Conservation (phyloP, 75 land plant species). For the Pinus albicaulis region DNA sequence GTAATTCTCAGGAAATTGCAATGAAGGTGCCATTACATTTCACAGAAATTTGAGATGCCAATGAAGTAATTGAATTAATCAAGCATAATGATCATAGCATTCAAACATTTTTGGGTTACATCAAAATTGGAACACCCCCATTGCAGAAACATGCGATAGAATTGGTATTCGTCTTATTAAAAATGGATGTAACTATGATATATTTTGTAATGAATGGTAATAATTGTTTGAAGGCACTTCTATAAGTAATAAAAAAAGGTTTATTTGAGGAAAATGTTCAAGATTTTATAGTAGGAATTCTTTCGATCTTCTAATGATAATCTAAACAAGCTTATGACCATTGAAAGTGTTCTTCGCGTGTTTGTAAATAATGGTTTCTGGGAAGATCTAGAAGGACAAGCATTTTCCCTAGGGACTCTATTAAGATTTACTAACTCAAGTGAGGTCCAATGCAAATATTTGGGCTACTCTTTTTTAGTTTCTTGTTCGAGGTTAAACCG, state of each 20-base stretch:
- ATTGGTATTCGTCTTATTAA: neutral
- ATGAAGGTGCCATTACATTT: conserved; percentile 2
- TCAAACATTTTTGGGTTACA: neutral
- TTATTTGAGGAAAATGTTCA: conserved; percentile 3
- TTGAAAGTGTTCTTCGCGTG: conserved; percentile 3
- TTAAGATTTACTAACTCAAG: conserved; percentile 13
- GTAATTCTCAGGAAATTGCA: neutral
- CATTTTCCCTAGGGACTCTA: conserved; percentile 11
- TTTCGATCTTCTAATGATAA: conserved; percentile 1
- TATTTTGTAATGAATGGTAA: neutral
- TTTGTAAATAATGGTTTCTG: conserved; percentile 1
- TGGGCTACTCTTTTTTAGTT: no score
- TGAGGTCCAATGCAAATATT: neutral
- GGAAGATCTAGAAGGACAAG: conserved; percentile 1
- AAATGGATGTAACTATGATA: neutral
- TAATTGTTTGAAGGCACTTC: conserved; percentile 1
- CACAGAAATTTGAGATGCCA: neutral
- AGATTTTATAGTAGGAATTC: conserved; percentile 8
- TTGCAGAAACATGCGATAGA: neutral
- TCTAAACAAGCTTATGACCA: conserved; percentile 5
- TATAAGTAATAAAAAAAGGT: neutral
- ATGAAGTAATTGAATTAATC: neutral
- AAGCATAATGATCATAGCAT: neutral
- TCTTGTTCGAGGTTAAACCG: no score
- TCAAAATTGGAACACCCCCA: neutral